phyloP scores from a whole-genome alignment of 1,284 basidiomycete genomes.

The Malassezia nana region DNA sequence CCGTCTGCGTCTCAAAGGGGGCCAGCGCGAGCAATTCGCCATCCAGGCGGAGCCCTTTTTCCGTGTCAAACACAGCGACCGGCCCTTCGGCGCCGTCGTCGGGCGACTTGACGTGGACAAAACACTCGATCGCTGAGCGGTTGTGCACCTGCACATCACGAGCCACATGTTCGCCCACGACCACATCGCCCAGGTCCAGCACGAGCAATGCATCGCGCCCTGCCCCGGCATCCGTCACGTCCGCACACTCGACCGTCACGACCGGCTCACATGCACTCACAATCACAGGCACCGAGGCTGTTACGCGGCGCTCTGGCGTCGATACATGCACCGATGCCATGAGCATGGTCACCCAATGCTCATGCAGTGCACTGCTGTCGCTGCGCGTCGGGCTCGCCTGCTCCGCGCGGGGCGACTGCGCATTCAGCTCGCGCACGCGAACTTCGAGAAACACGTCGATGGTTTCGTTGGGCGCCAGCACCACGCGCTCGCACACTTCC shows the following conservation, averaged over 20 bases:
- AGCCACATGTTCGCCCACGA: conserved; percentile 32
- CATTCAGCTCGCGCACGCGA: conserved; percentile 17
- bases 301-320: conserved; percentile 11
- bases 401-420: not conserved
- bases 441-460: conserved; percentile 34
- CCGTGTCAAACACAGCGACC: conserved; percentile 23
- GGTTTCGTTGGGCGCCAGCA: conserved; percentile 26
- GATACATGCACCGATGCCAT: conserved; percentile 4
- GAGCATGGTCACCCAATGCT: not conserved
- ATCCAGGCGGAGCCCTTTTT: conserved; percentile 17
- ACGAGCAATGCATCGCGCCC: conserved; percentile 21
- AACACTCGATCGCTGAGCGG: conserved; percentile 37
- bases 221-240: conserved; percentile 8
- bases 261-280: conserved; percentile 26
- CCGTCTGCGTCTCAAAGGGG: conserved; percentile 19
- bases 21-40: conserved; percentile 24
- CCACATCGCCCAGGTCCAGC: conserved; percentile 43
- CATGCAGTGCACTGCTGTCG: not conserved
- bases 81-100: conserved; percentile 35
- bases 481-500: conserved; percentile 29
- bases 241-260: conserved; percentile 18
- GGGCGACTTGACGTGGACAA: conserved; percentile 36
- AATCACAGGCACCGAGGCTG: conserved; percentile 24
- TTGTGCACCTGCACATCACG: conserved; percentile 31
- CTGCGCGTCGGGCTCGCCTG: not conserved